Evolutionary conservation across 2,329 filamentous ascomycete genomes (phyloP), one percentile per base, ranked within the genome.

Genomic region (Colletotrichum lentis): DNA sequence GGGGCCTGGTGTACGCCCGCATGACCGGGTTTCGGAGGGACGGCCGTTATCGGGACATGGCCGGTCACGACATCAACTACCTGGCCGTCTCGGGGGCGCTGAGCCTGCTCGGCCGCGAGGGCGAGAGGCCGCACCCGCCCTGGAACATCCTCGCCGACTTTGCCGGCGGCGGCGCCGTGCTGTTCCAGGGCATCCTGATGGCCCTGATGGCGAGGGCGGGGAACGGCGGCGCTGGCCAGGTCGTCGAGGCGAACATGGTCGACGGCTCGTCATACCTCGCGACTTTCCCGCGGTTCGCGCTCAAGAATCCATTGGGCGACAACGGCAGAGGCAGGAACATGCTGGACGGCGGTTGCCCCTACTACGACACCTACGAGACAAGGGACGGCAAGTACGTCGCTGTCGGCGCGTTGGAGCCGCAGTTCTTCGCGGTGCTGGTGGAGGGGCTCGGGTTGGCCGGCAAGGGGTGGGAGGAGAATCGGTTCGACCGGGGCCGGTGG

Each of bases 241-340:
- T 97, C 14, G 94, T 98, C 10, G 93, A 97, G 80, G 93, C 92
- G 18, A 97, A 97, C 78, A 98, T 98, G 95, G 95, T 97, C 14
- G 95, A 98, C 80, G 95, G 95, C 10, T 88, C 86, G 24, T 87
- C 89, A 43, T 95, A 95, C 77, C 81, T 98, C 31, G 90, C 90
- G 1, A 91, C 89, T 0, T 95, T 95, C 80, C 90, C 92, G 59
- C 84, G 95, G 41, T 81, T 96, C 69, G 83, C 84, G 35, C 82
- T 84, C 69, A 89, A 90, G 75, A 89, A 83, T 7, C 84, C 86
- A 0, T 76, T 89, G 46, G 94, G 93, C 83, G 77, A 82, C 72
- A 77, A 78, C 3, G 84, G 87, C 31, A 83, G 94, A 56, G 95
- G 95, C 0, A 83, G 85, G 63, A 97, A 97, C 77, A 73, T 90